Evolutionary conservation across 345 rosid genomes (phyloP).

Genomic region (Pseudoturritis turrita): DNA sequence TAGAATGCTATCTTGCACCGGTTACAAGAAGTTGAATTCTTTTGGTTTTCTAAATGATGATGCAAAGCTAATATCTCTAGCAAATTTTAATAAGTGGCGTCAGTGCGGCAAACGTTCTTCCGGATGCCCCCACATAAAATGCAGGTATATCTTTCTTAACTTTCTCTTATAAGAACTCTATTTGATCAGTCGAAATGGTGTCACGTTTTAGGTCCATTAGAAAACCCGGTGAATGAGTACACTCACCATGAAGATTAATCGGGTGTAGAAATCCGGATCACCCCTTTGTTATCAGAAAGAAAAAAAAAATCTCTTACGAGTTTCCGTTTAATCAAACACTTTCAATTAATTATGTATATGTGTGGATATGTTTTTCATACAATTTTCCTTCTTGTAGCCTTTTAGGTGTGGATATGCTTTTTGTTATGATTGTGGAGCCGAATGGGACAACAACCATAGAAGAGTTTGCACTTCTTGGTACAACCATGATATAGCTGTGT

Average conservation of each 20-base stretch:
- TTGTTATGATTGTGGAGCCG: slow-evolving; percentile 47
- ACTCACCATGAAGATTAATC: too few species aligned
- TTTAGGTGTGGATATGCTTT: slow-evolving; percentile 42
- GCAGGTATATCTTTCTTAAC: slow-evolving; percentile 35
- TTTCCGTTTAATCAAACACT: too few species aligned
- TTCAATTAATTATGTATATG: too few species aligned
- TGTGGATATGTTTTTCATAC: neutral
- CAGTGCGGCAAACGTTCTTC: slow-evolving; percentile 35
- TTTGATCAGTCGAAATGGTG: too few species aligned
- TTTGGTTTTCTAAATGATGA: neutral
- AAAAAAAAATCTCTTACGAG: too few species aligned
- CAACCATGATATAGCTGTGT: neutral
- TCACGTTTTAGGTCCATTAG: too few species aligned
- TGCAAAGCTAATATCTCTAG: slow-evolving; percentile 33
- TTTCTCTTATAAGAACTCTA: too few species aligned
- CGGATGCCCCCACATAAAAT: slow-evolving; percentile 44
- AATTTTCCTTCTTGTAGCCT: neutral
- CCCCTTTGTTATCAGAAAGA: too few species aligned
- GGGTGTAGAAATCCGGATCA: too few species aligned
- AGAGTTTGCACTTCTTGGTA: neutral
- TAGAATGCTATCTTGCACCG: slow-evolving; percentile 34
- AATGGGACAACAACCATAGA: slow-evolving; percentile 4
- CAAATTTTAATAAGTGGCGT: slow-evolving; percentile 37
- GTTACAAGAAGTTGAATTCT: slow-evolving; percentile 25
- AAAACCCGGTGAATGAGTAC: too few species aligned